phyloP scores from a whole-genome alignment of 1,284 basidiomycete species.

The Ceratobasidium sp. region DNA sequence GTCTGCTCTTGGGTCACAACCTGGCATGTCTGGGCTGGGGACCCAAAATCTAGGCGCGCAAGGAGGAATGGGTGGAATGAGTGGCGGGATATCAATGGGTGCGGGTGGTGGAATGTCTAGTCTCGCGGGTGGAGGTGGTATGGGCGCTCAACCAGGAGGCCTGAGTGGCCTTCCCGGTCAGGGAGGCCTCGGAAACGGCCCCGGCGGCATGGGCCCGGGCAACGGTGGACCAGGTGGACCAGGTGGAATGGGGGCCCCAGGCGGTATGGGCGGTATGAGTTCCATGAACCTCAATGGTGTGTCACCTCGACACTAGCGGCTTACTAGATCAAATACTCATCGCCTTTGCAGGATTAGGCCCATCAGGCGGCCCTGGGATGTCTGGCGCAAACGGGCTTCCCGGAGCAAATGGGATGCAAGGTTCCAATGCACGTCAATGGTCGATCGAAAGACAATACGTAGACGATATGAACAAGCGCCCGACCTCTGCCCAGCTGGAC shows the following conservation, averaged over 20 bases:
- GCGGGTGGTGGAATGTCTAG: slow-evolving; percentile 6
- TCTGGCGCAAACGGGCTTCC: slow-evolving; percentile 14
- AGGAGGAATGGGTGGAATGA: not conserved
- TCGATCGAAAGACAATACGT: not conserved
- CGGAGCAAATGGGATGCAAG: not conserved
- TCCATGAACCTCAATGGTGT: slow-evolving; percentile 28
- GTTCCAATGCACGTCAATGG: not conserved
- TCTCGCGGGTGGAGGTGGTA: slow-evolving; percentile 7
- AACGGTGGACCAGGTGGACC: slow-evolving; percentile 10
- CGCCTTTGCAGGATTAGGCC: slow-evolving; percentile 1
- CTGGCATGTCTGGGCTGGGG: not conserved
- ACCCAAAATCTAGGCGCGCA: not conserved
- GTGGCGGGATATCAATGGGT: slow-evolving; percentile 12
- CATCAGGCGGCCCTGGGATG: slow-evolving; percentile 18
- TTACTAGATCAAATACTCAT: slow-evolving; percentile 8
- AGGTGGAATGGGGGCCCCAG: not conserved
- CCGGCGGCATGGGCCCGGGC: slow-evolving; percentile 13
- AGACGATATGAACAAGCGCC: slow-evolving; percentile 12
- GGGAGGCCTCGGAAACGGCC: not conserved
- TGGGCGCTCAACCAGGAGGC: slow-evolving; percentile 4
- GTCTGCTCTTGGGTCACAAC: not conserved
- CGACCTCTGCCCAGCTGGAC: slow-evolving; percentile 11
- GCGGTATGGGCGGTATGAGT: slow-evolving; percentile 12
- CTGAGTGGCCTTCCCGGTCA: not conserved
- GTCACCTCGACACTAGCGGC: slow-evolving; percentile 2